Base-by-base conservation (phyloP, 176 grass and related monocot species). In the Ampelocalamus luodianensis region DNA sequence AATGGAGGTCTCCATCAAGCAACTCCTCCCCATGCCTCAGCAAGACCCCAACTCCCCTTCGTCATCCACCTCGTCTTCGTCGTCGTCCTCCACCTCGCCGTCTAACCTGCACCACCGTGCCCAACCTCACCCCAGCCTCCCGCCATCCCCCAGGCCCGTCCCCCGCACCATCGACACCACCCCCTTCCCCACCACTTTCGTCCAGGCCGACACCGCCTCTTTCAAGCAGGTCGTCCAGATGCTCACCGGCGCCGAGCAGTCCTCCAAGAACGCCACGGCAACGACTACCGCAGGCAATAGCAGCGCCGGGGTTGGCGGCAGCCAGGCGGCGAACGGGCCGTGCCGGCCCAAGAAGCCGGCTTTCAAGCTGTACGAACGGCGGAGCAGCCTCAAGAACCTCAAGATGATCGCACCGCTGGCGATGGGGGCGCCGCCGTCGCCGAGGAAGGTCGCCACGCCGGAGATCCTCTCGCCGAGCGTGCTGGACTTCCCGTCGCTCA, bases 161-260 rank as follows among this genome's bases (percentile, higher is more conserved):
- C 93, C 91, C 23, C 91, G 89, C 81, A 93, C 93, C 75, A 89
- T 96, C 77, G 93, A 99, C 36, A 91, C 90, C 70, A 90, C 91
- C n/a, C 93, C 97, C 1, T 99, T 92, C 71, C 96, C 97, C 44
- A 99, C 97, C 70, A 99, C 97, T 81, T 99, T 99, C 81, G 86
- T 99, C 27, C 97, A 99, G 77, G 93, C 97, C 46, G 97, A 99
- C 90, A 83, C 92, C 45, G 13, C 88, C 38, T 94, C 97, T 53
- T 99, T 99, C 90, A 99, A 99, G 91, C 91, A 96, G 82, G 93
- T 99, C 51, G 96, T 99, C 80, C 96, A 99, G 90, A 96, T 99
- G 96, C 93, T 99, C 65, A 99, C 96, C 49, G 96, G 96, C 68
- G 86, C 91, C 69, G 82, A 90, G 62, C 88, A 84, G 81, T 68